Percentiles rank a stretch among this genome's conserved stretches.
Evolutionary conservation across 441 rosid species (phyloP).

Genomic region (Erodium texanum): DNA sequence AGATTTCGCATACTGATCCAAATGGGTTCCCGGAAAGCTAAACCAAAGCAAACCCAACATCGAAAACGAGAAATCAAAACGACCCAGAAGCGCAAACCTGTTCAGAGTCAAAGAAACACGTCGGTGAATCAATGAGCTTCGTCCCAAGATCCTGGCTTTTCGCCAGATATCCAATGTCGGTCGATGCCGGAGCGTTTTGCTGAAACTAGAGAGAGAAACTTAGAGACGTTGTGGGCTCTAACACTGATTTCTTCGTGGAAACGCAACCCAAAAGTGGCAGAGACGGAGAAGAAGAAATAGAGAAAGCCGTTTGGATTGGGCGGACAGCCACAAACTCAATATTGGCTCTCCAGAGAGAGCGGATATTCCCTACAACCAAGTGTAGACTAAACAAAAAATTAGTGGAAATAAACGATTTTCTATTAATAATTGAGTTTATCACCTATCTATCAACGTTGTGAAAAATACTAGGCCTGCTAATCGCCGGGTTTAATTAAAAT

Average conservation of each 20-base stretch:
- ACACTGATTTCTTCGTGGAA: background rate
- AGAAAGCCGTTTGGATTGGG: background rate
- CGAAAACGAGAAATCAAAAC: background rate
- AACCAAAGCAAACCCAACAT: background rate
- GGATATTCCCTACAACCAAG: no score
- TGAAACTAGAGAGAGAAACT: background rate
- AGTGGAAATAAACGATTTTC: background rate
- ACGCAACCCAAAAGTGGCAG: background rate
- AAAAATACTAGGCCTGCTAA: no score
- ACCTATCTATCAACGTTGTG: no score
- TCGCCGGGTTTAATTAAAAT: no score
- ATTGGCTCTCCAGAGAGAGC: background rate
- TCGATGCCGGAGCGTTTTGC: background rate
- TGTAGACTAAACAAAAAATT: no score
- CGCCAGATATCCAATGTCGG: background rate
- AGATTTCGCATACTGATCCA: background rate
- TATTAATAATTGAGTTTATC: no score
- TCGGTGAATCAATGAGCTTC: background rate
- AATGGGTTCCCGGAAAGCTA: background rate
- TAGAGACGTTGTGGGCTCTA: background rate
- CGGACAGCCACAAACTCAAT: background rate
- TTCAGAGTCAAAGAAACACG: background rate
- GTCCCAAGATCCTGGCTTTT: background rate
- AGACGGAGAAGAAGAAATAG: background rate
- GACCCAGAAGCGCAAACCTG: background rate